A percentile compares a stretch with the other conserved stretches of the same genome.
Conservation (phyloP, 2,329 filamentous ascomycete genomes). For the Trichoderma sp. region DNA sequence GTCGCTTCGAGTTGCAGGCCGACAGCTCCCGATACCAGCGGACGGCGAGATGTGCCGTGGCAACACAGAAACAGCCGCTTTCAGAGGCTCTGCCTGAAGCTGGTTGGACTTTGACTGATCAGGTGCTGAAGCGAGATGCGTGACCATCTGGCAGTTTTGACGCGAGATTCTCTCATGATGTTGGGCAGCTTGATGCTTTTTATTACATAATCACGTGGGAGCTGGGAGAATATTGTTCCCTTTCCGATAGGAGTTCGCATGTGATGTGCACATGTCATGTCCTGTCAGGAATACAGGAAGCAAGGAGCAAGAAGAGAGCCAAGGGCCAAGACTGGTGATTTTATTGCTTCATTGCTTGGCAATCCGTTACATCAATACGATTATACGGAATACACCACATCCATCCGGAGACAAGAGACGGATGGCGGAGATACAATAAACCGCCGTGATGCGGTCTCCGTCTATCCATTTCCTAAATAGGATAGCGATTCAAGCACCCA, state of each 20-base stretch:
- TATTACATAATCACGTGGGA: constrained; percentile 15
- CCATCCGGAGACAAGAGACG: background rate
- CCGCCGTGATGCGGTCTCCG: background rate
- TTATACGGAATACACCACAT: background rate
- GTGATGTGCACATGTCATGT: background rate
- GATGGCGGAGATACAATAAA: background rate
- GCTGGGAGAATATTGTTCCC: background rate
- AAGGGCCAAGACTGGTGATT: background rate
- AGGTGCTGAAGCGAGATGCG: constrained; percentile 19
- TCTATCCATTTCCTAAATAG: background rate
- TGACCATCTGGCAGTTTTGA: constrained; percentile 7
- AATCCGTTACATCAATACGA: background rate
- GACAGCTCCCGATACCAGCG: constrained; percentile 3
- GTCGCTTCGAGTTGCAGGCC: background rate
- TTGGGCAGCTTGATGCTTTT: constrained; percentile 17
- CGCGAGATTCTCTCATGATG: constrained; percentile 12
- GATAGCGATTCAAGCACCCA: constrained; percentile 3
- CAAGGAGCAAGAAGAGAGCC: background rate
- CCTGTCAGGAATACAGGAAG: background rate
- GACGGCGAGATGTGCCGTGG: background rate
- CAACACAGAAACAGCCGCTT: constrained; percentile 2
- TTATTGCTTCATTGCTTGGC: background rate
- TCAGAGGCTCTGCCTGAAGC: constrained; percentile 4
- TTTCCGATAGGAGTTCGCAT: constrained; percentile 3
- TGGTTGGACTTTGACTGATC: constrained; percentile 21